These are phyloP conservation scores for Suillus bovinus DNA, from an alignment of 768 basidiomycete species.

Conservation along the genomic window DNA sequence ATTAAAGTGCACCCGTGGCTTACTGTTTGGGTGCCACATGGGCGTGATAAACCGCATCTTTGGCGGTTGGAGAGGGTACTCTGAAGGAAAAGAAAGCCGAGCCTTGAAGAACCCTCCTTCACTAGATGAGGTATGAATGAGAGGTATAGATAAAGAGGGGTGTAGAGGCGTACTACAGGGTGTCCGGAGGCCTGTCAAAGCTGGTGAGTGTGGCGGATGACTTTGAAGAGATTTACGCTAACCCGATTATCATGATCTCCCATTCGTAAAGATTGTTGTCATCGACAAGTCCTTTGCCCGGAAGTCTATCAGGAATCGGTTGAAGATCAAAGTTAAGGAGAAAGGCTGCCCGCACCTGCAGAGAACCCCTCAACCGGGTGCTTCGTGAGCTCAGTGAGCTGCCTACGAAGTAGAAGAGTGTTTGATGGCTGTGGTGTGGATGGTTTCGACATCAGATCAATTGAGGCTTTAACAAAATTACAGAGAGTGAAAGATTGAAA, in stretches of 20 bases:
- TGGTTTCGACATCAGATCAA: constrained; percentile 46
- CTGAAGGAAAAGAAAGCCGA: constrained; percentile 81
- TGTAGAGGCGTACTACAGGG: constrained; percentile 71
- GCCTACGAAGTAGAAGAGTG: constrained; percentile 70
- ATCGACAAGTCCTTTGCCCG: constrained; percentile 79
- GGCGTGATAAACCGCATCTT: constrained; percentile 96
- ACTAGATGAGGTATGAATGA: constrained; percentile 38
- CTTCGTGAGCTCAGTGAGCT: constrained; percentile 86
- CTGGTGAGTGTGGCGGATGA: constrained; percentile 19
- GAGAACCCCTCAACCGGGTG: constrained; percentile 96
- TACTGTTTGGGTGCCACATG: constrained; percentile 98
- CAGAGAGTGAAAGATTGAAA: constrained; percentile 1
- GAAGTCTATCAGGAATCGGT: constrained; percentile 34
- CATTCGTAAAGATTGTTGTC: constrained; percentile 95
- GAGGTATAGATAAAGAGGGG: constrained; percentile 1
- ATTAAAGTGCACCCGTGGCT: constrained; percentile 26
- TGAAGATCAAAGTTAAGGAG: constrained; percentile 31
- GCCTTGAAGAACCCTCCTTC: constrained; percentile 98
- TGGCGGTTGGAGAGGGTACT: constrained; percentile 89
- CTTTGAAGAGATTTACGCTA: constrained; percentile 28
- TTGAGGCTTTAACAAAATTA: background rate
- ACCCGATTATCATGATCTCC: constrained; percentile 97
- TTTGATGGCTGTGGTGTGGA: constrained; percentile 36
- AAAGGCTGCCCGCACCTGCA: constrained; percentile 58
- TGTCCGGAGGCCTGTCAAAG: constrained; percentile 77